A percentile compares a stretch with the other conserved stretches of the same genome.
Evolutionary conservation across 1,284 basidiomycete genomes (phyloP).

Genomic region (Phellopilus nigrolimitatus): DNA sequence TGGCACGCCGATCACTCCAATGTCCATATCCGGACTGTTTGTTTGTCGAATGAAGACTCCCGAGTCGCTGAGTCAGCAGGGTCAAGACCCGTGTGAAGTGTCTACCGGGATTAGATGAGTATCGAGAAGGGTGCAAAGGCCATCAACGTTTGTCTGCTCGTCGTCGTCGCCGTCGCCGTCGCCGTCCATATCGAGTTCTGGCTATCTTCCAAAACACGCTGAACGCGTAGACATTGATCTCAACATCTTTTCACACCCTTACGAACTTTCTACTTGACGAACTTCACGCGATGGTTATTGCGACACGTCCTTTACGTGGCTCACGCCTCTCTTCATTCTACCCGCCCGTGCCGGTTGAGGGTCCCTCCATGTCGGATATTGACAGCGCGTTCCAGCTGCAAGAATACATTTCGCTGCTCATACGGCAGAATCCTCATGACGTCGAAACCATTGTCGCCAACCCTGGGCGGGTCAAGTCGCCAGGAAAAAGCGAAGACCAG

Average conservation of each 20-base stretch:
- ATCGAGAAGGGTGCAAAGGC: too few relatives aligned
- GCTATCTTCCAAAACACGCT: too few relatives aligned
- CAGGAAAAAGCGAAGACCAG: conserved; percentile 36
- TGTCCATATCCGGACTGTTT: not conserved
- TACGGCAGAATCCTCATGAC: conserved; percentile 83
- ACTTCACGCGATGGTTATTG: conserved; percentile 8
- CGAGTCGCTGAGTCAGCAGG: too few relatives aligned
- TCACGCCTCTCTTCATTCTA: conserved; percentile 75
- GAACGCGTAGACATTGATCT: too few relatives aligned
- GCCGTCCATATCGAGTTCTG: not conserved
- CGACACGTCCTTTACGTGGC: conserved; percentile 55
- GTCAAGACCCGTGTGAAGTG: too few relatives aligned
- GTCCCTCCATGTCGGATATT: conserved; percentile 59
- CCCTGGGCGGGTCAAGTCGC: conserved; percentile 44
- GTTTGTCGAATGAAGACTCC: too few relatives aligned
- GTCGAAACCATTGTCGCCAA: conserved; percentile 78
- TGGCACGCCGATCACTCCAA: not conserved
- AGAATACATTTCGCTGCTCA: conserved; percentile 88
- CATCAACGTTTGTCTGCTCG: too few relatives aligned
- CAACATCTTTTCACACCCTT: not conserved
- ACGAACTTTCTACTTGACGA: not conserved
- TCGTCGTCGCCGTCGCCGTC: not conserved
- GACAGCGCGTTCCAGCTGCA: conserved; percentile 94
- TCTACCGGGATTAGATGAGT: too few relatives aligned
- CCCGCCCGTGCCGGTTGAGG: conserved; percentile 52